Evolutionary conservation across 2,329 filamentous ascomycete species (phyloP).

Genomic region (Pyrenochaeta sp.): DNA sequence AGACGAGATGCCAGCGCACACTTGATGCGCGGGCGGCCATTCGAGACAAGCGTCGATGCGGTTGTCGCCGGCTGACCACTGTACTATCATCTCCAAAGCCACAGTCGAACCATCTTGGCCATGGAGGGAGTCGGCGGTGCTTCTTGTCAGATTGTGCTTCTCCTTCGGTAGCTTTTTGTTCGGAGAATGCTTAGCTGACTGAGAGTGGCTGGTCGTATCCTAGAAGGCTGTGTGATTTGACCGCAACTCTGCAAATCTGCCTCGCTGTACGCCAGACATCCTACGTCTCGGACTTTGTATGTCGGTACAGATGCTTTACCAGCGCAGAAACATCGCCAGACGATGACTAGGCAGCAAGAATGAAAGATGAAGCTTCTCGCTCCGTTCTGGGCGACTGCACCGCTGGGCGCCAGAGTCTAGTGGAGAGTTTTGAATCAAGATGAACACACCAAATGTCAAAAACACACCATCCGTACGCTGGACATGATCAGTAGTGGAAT

Average conservation of each 20-base stretch:
- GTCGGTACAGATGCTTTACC: background rate
- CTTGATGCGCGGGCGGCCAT: constrained; percentile 11
- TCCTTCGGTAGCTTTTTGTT: constrained; percentile 1
- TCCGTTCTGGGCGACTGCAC: too few relatives aligned
- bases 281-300: background rate
- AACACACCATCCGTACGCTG: too few relatives aligned
- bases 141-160: constrained; percentile 17
- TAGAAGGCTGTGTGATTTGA: constrained; percentile 20
- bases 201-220: background rate
- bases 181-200: background rate
- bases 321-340: background rate
- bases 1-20: constrained; percentile 37
- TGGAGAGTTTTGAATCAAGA: too few relatives aligned
- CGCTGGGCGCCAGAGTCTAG: too few relatives aligned
- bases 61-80: background rate
- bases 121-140: constrained; percentile 16
- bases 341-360: background rate
- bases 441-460: too few relatives aligned
- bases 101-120: constrained; percentile 10
- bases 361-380: background rate
- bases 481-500: too few relatives aligned
- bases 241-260: constrained; percentile 36
- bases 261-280: constrained; percentile 28
- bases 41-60: background rate
- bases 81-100: constrained; percentile 2